Evolutionary conservation across 1,284 basidiomycete genomes (phyloP).

Genomic region (Leucocoprinus gongylophorus): DNA sequence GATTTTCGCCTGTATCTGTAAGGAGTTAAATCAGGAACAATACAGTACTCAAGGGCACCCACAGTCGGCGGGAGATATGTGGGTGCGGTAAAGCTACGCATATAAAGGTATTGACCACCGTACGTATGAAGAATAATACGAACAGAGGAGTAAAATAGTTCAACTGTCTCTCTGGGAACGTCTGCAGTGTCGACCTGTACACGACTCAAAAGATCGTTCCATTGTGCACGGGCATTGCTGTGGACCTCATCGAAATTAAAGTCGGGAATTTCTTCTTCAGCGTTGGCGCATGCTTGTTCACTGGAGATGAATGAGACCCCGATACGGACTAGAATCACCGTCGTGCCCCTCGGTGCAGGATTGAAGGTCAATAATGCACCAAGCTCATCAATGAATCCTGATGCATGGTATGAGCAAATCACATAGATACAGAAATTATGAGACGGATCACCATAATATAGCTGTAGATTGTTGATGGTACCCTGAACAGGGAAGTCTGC

Average conservation of each 20-base stretch:
- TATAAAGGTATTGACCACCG: neutral
- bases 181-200: slow-evolving; percentile 46
- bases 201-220: slow-evolving; percentile 51
- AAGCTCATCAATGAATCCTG: slow-evolving; percentile 35
- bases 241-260: slow-evolving; percentile 48
- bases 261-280: slow-evolving; percentile 53
- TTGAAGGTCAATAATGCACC: slow-evolving; percentile 49
- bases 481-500: slow-evolving; percentile 43
- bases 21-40: neutral
- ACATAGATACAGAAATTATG: neutral
- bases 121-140: slow-evolving; percentile 12
- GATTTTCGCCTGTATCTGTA: slow-evolving; percentile 63
- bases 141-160: slow-evolving; percentile 55
- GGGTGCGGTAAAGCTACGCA: slow-evolving; percentile 50
- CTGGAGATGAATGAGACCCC: slow-evolving; percentile 57
- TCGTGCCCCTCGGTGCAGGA: slow-evolving; percentile 28
- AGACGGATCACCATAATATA: slow-evolving; percentile 37
- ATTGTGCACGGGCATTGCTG: slow-evolving; percentile 36
- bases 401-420: neutral
- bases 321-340: slow-evolving; percentile 45
- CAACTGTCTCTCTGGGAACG: slow-evolving; percentile 42
- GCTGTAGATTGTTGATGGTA: slow-evolving; percentile 39
- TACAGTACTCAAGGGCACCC: slow-evolving; percentile 18
- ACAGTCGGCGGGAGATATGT: slow-evolving; percentile 64
- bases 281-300: slow-evolving; percentile 53